Evolutionary conservation across 495 filamentous ascomycete genomes (phyloP).

Genomic region (Penicillium cinerascens): DNA sequence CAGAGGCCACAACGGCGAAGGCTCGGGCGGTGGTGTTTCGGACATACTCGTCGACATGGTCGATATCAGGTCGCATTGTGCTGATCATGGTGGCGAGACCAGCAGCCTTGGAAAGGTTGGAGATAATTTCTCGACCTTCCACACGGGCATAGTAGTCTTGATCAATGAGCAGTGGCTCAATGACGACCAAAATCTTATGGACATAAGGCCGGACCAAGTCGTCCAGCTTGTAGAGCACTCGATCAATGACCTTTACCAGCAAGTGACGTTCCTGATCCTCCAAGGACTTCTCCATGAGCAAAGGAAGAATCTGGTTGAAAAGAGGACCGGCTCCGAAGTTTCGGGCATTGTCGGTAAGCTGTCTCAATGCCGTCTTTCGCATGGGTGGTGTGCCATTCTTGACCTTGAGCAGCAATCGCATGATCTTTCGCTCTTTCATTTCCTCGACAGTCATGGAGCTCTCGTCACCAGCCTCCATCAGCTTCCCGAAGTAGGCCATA

Average conservation of each 20-base stretch:
- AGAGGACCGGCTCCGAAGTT: slow-evolving; percentile 93
- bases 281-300: slow-evolving; percentile 97
- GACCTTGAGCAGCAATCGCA: slow-evolving; percentile 93
- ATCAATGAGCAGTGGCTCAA: slow-evolving; percentile 96
- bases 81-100: slow-evolving; percentile 99
- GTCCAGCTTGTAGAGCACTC: slow-evolving; percentile 97
- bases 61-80: slow-evolving; percentile 98
- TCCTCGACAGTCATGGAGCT: slow-evolving; percentile 89
- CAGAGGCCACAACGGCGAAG: slow-evolving; percentile 95
- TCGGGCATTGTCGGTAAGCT: slow-evolving; percentile 95
- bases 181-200: slow-evolving; percentile 98
- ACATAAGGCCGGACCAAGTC: slow-evolving; percentile 95
- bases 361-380: slow-evolving; percentile 98
- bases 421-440: slow-evolving; percentile 97
- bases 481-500: slow-evolving; percentile 98
- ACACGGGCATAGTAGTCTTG: slow-evolving; percentile 99
- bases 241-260: slow-evolving; percentile 98
- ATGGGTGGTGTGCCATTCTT: slow-evolving; percentile 99
- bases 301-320: slow-evolving; percentile 95
- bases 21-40: slow-evolving; percentile 97
- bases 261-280: slow-evolving; percentile 99
- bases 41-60: slow-evolving; percentile 98
- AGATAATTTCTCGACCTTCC: slow-evolving; percentile 98
- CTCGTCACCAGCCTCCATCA: slow-evolving; percentile 93
- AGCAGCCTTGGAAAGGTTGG: slow-evolving; percentile 93